A percentile compares a stretch with the other conserved stretches of the same genome.
phyloP scores from a whole-genome alignment of 2,329 filamentous ascomycete species.

The Sporothrix phasma region DNA sequence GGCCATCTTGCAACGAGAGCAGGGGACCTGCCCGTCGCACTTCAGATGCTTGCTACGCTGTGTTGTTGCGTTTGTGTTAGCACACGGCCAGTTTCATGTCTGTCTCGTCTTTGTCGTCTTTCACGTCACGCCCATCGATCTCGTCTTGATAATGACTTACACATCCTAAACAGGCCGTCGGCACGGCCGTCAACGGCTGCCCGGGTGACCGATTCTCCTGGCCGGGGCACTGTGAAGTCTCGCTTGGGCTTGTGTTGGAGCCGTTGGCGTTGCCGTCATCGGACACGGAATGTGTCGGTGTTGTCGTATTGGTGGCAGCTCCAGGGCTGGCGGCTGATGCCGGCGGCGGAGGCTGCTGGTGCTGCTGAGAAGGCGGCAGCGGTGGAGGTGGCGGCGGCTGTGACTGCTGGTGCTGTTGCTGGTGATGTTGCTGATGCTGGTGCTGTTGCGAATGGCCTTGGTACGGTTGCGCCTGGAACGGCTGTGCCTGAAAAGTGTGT shows the following conservation, averaged over 20 bases:
- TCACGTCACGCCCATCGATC: too few species aligned
- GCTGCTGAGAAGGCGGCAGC: neutral
- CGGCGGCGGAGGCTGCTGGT: neutral
- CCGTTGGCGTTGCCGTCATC: neutral
- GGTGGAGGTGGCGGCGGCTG: neutral
- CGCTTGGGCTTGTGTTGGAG: conserved; percentile 9
- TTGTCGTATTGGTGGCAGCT: neutral
- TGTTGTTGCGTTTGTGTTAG: neutral
- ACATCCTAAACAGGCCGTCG: conserved; percentile 46
- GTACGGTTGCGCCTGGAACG: neutral
- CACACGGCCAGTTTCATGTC: neutral
- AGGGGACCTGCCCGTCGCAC: conserved; percentile 62
- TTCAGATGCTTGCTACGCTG: conserved; percentile 61
- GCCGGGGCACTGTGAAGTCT: neutral
- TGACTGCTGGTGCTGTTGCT: neutral
- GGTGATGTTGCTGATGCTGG: neutral
- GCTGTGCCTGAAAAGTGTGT: neutral
- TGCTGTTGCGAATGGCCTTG: too few species aligned
- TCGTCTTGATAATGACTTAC: conserved; percentile 32
- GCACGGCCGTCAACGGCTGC: conserved; percentile 18
- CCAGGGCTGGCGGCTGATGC: neutral
- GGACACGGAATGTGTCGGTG: neutral
- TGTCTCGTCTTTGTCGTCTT: neutral
- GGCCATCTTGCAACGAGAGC: conserved; percentile 53
- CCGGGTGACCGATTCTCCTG: neutral